Conservation (phyloP, 2,329 filamentous ascomycete species). For the Thielaviopsis cerberus region DNA sequence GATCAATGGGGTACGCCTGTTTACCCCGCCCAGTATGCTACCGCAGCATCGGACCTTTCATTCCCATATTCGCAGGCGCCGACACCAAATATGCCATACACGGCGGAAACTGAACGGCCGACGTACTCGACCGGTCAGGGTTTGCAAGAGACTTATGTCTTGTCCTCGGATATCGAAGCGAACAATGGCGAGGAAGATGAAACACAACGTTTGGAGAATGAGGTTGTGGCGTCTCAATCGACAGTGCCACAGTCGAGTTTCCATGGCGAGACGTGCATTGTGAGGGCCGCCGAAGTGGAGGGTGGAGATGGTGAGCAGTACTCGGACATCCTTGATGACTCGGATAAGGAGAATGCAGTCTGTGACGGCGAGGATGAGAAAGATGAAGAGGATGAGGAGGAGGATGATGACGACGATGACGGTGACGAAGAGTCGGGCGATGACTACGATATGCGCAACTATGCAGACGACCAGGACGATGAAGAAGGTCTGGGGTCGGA, state of each 20-base stretch:
- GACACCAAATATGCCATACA: not conserved
- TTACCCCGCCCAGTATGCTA: not conserved
- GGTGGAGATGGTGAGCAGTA: not conserved
- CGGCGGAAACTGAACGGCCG: not conserved
- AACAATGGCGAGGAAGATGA: conserved; percentile 17
- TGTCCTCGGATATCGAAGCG: conserved; percentile 13
- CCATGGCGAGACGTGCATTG: not conserved
- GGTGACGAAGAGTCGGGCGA: conserved; percentile 14
- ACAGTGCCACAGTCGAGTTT: not conserved
- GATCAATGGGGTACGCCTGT: not conserved
- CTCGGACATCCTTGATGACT: conserved; percentile 12
- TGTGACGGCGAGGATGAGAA: conserved; percentile 20
- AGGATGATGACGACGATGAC: conserved; percentile 4
- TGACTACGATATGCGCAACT: conserved; percentile 16
- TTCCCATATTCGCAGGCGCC: not conserved
- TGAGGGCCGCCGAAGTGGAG: not conserved
- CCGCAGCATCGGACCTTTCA: not conserved
- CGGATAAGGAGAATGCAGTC: conserved; percentile 15
- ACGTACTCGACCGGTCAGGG: not conserved
- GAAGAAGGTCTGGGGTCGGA: conserved; percentile 9
- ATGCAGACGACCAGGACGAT: conserved; percentile 15
- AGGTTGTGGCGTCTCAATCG: not conserved
- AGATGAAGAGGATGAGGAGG: conserved; percentile 15
- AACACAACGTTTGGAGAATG: not conserved
- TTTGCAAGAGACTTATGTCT: not conserved